These are phyloP conservation scores for Erythrobasidium hasegawianum DNA, from an alignment of 1,284 basidiomycete genomes.

Conservation along the genomic window DNA sequence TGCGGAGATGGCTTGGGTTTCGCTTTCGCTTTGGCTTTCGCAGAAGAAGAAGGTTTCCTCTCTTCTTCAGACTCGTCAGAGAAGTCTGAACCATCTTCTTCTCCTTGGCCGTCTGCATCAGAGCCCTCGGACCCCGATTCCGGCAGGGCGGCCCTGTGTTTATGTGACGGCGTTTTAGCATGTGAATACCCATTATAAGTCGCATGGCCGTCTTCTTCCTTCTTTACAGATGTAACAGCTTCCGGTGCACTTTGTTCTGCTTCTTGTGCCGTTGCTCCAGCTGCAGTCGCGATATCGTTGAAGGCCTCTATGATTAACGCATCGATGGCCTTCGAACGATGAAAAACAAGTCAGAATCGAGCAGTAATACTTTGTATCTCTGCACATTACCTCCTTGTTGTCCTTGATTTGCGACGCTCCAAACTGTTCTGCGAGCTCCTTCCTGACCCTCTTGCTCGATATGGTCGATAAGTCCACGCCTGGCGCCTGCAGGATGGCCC, in stretches of 20 bases:
- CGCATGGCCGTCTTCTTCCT: background rate
- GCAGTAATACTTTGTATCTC: too few species aligned
- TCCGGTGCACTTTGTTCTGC: background rate
- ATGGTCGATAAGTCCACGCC: slow-evolving; percentile 66
- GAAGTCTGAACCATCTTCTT: slow-evolving; percentile 12
- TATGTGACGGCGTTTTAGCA: background rate
- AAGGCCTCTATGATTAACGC: slow-evolving; percentile 26
- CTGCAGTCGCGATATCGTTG: slow-evolving; percentile 28
- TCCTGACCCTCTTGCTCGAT: slow-evolving; percentile 71
- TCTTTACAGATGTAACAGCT: background rate
- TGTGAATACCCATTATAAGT: background rate
- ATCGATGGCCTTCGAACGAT: slow-evolving; percentile 34
- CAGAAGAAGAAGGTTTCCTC: background rate
- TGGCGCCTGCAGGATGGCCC: slow-evolving; percentile 63
- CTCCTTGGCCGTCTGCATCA: slow-evolving; percentile 13
- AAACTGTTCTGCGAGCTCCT: slow-evolving; percentile 52
- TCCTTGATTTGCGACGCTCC: slow-evolving; percentile 17
- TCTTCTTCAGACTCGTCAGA: background rate
- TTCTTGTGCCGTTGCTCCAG: slow-evolving; percentile 5
- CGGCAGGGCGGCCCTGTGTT: slow-evolving; percentile 9
- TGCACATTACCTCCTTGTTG: slow-evolving; percentile 35
- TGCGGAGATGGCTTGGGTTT: background rate
- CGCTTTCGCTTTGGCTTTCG: background rate
- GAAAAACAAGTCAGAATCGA: too few species aligned
- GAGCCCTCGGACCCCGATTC: slow-evolving; percentile 6